Evolutionary conservation across 257 asterid genomes (phyloP).

Genomic region (Cruciata laevipes): DNA sequence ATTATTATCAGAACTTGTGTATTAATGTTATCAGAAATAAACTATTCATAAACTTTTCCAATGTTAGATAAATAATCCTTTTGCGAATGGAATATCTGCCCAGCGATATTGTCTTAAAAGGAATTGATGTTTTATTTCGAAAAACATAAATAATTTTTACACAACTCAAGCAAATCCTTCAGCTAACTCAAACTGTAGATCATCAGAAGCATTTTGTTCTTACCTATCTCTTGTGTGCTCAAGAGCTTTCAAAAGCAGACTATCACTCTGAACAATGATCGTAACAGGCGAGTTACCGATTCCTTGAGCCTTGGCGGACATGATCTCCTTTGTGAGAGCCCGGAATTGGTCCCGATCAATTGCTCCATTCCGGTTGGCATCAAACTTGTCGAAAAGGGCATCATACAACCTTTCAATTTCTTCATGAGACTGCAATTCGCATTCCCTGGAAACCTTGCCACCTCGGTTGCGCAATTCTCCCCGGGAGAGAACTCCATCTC

Average conservation of each 20-base stretch:
- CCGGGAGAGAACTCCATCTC: constrained; percentile 47
- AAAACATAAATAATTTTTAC: no score
- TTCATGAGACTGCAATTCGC: constrained; percentile 51
- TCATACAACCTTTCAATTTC: constrained; percentile 44
- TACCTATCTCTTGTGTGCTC: constrained; percentile 20
- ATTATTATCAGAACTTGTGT: no score
- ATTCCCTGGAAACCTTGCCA: constrained; percentile 34
- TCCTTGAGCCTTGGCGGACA: constrained; percentile 62
- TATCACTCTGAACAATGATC: constrained; percentile 58
- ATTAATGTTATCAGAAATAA: no score
- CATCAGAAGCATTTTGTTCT: no score
- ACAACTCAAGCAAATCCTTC: neutral
- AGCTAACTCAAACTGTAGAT: neutral
- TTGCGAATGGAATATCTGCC: no score
- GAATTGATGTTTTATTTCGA: neutral
- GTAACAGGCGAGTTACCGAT: constrained; percentile 53
- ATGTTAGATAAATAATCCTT: no score
- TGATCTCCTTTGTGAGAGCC: constrained; percentile 43
- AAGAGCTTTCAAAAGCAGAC: constrained; percentile 60
- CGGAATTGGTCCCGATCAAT: constrained; percentile 36
- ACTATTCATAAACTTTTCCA: no score
- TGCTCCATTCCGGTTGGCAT: constrained; percentile 31
- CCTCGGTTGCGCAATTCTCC: constrained; percentile 37
- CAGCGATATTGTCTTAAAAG: no score
- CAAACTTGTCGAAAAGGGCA: constrained; percentile 38